A percentile compares a stretch with the other conserved stretches of the same genome.
phyloP scores from a whole-genome alignment of 441 rosid genomes.

The Populus hybrid region DNA sequence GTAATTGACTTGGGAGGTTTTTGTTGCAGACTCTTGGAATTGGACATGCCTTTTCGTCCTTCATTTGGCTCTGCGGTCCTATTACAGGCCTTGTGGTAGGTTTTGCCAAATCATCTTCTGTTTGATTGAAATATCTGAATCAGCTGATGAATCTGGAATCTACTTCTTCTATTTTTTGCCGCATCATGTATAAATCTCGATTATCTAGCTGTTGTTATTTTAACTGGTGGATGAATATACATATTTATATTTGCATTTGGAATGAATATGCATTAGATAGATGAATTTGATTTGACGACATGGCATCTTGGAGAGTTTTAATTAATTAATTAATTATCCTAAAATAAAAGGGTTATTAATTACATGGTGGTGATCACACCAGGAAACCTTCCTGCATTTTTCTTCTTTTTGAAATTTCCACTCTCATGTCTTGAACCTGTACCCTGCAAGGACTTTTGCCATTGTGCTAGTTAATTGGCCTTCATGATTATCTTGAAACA shows the following conservation, averaged over 20 bases:
- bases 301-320: no score
- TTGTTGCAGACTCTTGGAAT: constrained; percentile 89
- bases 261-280: no score
- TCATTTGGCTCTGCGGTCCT: constrained; percentile 97
- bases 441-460: background rate
- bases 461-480: background rate
- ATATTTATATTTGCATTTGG: no score
- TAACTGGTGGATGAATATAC: background rate
- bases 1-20: background rate
- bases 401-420: background rate
- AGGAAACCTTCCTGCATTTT: background rate
- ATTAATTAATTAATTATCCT: no score
- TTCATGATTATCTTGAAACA: background rate
- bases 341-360: background rate
- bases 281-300: no score
- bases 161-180: background rate
- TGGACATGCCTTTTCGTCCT: constrained; percentile 91
- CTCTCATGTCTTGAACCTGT: background rate
- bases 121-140: background rate
- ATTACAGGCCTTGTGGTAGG: constrained; percentile 97
- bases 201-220: no score
- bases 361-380: background rate
- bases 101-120: constrained; percentile 17
- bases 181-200: background rate
- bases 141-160: background rate